Evolutionary conservation across 1,284 basidiomycete species (phyloP).

Genomic region (Earliella scabrosa): DNA sequence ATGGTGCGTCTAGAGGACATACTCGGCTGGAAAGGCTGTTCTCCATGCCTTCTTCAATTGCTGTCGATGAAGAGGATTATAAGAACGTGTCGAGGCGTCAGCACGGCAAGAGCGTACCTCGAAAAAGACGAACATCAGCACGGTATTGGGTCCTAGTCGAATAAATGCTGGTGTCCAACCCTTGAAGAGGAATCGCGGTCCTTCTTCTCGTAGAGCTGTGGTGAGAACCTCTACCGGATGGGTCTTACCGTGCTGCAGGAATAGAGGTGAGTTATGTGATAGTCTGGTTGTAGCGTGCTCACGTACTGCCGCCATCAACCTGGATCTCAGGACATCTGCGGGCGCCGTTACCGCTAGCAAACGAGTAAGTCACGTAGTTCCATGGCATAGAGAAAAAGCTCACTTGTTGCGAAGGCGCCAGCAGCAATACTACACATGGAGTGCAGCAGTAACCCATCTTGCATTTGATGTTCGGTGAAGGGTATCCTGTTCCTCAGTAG

Average conservation of each 20-base stretch:
- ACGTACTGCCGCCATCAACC: constrained; percentile 75
- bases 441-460: constrained; percentile 72
- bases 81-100: neutral
- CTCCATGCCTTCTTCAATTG: constrained; percentile 70
- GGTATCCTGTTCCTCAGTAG: constrained; percentile 62
- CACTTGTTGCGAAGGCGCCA: constrained; percentile 90
- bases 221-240: constrained; percentile 55
- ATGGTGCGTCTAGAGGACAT: constrained; percentile 11
- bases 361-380: constrained; percentile 8
- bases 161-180: constrained; percentile 89
- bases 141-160: constrained; percentile 82
- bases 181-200: constrained; percentile 84
- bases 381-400: constrained; percentile 30
- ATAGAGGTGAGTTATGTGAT: neutral
- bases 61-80: constrained; percentile 38
- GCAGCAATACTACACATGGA: constrained; percentile 66
- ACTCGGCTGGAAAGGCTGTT: constrained; percentile 28
- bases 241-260: constrained; percentile 43
- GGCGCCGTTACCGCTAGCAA: constrained; percentile 82
- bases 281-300: neutral
- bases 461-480: constrained; percentile 66
- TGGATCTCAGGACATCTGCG: constrained; percentile 84
- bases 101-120: constrained; percentile 52
- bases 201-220: constrained; percentile 72
- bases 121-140: constrained; percentile 85